Percentiles rank a stretch among this genome's conserved stretches.
Evolutionary conservation across 1,139 yeast species (phyloP).

Genomic region (Candida mesenterica): DNA sequence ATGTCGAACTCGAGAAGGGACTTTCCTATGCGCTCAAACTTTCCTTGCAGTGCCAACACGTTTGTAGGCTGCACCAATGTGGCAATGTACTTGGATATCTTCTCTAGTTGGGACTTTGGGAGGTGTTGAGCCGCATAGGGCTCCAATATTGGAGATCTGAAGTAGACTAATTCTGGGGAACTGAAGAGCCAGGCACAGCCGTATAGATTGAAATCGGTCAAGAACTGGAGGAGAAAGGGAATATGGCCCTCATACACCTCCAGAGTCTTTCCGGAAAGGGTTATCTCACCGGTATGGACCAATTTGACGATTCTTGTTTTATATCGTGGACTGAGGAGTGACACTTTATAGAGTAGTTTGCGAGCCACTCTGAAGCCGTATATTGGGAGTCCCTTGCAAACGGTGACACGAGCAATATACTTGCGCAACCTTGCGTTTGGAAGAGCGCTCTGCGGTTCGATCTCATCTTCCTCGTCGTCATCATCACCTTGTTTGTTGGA

Average conservation of each 20-base stretch:
- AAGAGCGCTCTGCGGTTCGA: constrained; percentile 8
- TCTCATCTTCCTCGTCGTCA: constrained; percentile 12
- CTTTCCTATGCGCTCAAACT: constrained; percentile 54
- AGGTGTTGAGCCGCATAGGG: constrained; percentile 6
- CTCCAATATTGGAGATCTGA: constrained; percentile 14
- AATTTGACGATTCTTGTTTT: constrained; percentile 59
- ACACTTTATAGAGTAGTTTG: constrained; percentile 63
- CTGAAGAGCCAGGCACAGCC: constrained; percentile 76
- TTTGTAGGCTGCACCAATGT: constrained; percentile 22
- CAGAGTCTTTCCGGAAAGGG: constrained; percentile 2
- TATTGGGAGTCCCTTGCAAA: constrained; percentile 73
- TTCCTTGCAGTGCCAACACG: constrained; percentile 16
- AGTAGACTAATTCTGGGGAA: constrained; percentile 16
- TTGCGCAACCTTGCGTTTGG: constrained; percentile 17
- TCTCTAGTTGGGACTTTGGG: constrained; percentile 5
- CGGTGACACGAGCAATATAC: constrained; percentile 63
- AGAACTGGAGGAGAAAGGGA: constrained; percentile 72
- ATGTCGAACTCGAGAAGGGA: constrained; percentile 71
- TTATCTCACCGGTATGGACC: constrained; percentile 9
- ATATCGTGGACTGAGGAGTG: constrained; percentile 62
- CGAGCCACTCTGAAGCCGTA: constrained; percentile 79
- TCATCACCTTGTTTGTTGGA: constrained; percentile 14
- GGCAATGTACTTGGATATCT: constrained; percentile 15
- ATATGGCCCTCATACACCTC: constrained; percentile 70
- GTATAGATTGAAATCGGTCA: constrained; percentile 77